phyloP scores from a whole-genome alignment of 2,329 filamentous ascomycete species.

The Fonsecaea pedrosoi region DNA sequence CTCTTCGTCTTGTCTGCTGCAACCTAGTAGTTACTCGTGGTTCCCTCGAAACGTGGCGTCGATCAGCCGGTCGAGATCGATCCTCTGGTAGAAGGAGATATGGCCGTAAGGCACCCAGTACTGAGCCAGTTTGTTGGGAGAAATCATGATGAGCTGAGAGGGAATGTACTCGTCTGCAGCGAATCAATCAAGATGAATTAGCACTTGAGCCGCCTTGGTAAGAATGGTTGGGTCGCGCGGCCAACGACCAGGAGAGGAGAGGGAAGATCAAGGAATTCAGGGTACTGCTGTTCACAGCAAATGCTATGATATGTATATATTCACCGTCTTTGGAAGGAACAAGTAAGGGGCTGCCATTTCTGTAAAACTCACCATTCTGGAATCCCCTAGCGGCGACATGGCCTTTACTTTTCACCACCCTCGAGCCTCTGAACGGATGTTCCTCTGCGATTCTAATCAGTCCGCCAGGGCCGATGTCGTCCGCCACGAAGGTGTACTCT shows the following conservation, averaged over 20 bases:
- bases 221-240: not conserved
- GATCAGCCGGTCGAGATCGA: constrained; percentile 51
- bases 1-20: not conserved
- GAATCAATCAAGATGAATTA: not conserved
- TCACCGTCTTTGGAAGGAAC: not conserved
- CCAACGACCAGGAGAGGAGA: no score
- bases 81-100: constrained; percentile 53
- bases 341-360: not conserved
- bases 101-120: constrained; percentile 72
- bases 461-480: constrained; percentile 74
- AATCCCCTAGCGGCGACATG: constrained; percentile 81
- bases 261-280: no score
- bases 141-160: constrained; percentile 78
- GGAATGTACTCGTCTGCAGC: constrained; percentile 74
- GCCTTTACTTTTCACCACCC: constrained; percentile 75
- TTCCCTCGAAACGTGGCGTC: constrained; percentile 33
- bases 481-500: constrained; percentile 79
- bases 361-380: constrained; percentile 65
- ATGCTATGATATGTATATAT: not conserved
- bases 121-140: constrained; percentile 77
- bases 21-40: not conserved
- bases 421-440: constrained; percentile 72
- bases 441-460: constrained; percentile 70
- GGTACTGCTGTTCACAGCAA: no score
- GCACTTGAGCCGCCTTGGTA: constrained; percentile 1